These are phyloP conservation scores for Alternaria incomplexa DNA, from an alignment of 2,329 filamentous ascomycete species.

Conservation along the genomic window DNA sequence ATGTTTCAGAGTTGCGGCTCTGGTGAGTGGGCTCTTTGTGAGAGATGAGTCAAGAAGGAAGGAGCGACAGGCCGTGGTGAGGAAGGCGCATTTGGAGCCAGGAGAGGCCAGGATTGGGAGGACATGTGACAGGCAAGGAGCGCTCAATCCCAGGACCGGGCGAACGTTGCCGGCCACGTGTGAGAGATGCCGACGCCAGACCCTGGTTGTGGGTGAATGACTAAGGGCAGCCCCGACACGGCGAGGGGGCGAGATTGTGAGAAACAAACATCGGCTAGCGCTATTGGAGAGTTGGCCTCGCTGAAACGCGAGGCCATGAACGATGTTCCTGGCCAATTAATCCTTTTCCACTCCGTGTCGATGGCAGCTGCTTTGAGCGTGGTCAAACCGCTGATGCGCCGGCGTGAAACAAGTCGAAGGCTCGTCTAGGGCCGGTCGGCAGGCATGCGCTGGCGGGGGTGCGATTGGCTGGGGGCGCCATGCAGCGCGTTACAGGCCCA, in stretches of 20 bases:
- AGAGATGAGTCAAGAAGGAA: background rate
- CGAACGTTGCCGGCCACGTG: conserved; percentile 21
- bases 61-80: background rate
- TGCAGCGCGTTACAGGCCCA: conserved; percentile 21
- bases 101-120: background rate
- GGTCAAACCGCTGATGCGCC: conserved; percentile 35
- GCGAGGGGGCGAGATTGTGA: background rate
- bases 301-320: conserved; percentile 29
- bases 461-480: conserved; percentile 32
- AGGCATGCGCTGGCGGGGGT: conserved; percentile 17
- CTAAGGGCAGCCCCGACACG: background rate
- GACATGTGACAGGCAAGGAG: conserved; percentile 1
- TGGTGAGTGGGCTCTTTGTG: background rate
- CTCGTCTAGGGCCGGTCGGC: conserved; percentile 20
- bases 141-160: background rate
- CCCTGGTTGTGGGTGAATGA: background rate
- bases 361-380: conserved; percentile 28
- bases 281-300: background rate
- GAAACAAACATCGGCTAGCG: conserved; percentile 3
- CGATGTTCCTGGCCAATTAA: conserved; percentile 22
- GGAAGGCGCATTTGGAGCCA: background rate
- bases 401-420: conserved; percentile 38
- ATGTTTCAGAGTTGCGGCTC: conserved; percentile 25
- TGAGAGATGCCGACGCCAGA: conserved; percentile 1
- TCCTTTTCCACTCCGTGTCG: conserved; percentile 2